Evolutionary conservation across 768 basidiomycete genomes (phyloP).

Genomic region (Pulveroboletus sp.): DNA sequence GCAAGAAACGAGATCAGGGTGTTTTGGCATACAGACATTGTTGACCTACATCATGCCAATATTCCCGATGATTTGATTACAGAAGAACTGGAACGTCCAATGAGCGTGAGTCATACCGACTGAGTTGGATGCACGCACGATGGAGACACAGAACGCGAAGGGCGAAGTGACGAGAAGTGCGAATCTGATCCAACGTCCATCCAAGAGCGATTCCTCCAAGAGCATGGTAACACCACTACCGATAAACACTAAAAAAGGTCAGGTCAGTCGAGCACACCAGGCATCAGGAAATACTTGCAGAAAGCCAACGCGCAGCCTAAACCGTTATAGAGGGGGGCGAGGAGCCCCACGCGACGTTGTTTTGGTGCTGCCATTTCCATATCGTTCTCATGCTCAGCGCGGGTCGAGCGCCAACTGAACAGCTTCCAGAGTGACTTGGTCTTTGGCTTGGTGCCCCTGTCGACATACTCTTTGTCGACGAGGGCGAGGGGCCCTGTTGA

Average conservation of each 20-base stretch:
- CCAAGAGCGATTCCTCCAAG: conserved; percentile 64
- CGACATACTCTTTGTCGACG: background rate
- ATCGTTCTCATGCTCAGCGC: conserved; percentile 38
- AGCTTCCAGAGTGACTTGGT: conserved; percentile 17
- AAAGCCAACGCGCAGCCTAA: conserved; percentile 58
- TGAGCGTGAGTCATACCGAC: background rate
- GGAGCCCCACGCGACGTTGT: conserved; percentile 50
- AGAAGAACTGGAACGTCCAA: conserved; percentile 54
- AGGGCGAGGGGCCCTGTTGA: conserved; percentile 12
- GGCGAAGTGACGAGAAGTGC: conserved; percentile 61
- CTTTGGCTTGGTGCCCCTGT: background rate
- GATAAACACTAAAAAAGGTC: conserved; percentile 53
- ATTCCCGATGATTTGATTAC: conserved; percentile 62
- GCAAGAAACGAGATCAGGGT: background rate
- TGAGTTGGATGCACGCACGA: conserved; percentile 43
- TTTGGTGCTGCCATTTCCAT: conserved; percentile 45
- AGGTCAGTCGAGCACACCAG: conserved; percentile 1
- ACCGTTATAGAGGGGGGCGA: conserved; percentile 73
- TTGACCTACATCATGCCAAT: conserved; percentile 56
- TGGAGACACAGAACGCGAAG: conserved; percentile 68
- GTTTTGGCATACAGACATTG: background rate
- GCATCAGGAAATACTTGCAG: conserved; percentile 42
- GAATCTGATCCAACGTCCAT: conserved; percentile 59
- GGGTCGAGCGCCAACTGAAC: conserved; percentile 45
- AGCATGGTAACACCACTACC: conserved; percentile 54